Evolutionary conservation across 2,329 filamentous ascomycete species (phyloP).

Genomic region (Ophiostoma pallidulum): DNA sequence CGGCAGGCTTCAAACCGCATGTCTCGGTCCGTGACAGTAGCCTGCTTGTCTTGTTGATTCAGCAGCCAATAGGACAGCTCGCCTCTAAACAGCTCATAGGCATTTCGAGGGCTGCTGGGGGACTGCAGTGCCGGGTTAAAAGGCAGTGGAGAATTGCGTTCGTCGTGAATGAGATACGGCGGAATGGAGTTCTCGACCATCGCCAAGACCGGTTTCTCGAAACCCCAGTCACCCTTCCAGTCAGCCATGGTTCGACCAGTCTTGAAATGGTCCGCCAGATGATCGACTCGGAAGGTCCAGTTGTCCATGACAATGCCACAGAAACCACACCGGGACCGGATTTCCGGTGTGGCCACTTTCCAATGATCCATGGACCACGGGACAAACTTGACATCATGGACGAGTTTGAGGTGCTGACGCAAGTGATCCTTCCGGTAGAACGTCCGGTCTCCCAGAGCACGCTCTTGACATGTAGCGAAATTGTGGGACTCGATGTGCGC

Average conservation of each 20-base stretch:
- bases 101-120: constrained; percentile 41
- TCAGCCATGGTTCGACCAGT: constrained; percentile 56
- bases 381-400: constrained; percentile 52
- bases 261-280: constrained; percentile 60
- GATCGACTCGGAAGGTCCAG: constrained; percentile 52
- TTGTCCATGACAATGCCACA: constrained; percentile 53
- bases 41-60: constrained; percentile 32
- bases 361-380: constrained; percentile 57
- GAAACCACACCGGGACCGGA: constrained; percentile 56
- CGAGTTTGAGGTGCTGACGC: constrained; percentile 54
- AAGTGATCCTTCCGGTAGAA: constrained; percentile 60
- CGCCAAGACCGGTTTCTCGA: constrained; percentile 49
- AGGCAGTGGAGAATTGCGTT: constrained; percentile 47
- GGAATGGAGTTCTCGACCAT: constrained; percentile 60
- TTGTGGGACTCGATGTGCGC: constrained; percentile 51
- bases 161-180: constrained; percentile 56
- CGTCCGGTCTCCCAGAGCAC: constrained; percentile 49
- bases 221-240: constrained; percentile 63
- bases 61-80: constrained; percentile 45
- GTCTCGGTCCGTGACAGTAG: constrained; percentile 39
- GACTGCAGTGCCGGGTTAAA: constrained; percentile 38
- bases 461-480: constrained; percentile 56
- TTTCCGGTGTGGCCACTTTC: constrained; percentile 51
- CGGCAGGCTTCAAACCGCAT: constrained; percentile 50
- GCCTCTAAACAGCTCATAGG: constrained; percentile 52